Evolutionary conservation across 2,329 filamentous ascomycete species (phyloP).

Genomic region (Malbranchea cinnamomea): DNA sequence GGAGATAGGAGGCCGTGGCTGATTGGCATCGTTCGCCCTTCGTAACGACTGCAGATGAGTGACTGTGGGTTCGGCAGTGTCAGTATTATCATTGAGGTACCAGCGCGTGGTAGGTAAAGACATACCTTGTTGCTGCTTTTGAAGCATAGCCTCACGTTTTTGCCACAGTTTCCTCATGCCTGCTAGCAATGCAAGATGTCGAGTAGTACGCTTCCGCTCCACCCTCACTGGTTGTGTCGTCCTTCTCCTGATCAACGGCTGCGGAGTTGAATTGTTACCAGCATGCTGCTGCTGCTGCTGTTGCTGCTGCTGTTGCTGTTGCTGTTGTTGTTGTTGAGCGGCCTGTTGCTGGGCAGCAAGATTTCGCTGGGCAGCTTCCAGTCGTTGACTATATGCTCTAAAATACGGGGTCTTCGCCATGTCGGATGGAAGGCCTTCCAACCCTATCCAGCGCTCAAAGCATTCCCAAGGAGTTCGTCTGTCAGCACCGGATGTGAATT

Average conservation of each 20-base stretch:
- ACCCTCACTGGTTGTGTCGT: slow-evolving; percentile 68
- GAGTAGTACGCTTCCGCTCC: slow-evolving; percentile 71
- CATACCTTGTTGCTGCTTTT: slow-evolving; percentile 71
- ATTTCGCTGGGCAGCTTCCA: slow-evolving; percentile 48
- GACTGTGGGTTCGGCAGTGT: slow-evolving; percentile 23
- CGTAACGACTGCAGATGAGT: slow-evolving; percentile 63
- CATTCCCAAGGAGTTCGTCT: slow-evolving; percentile 95
- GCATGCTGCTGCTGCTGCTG: slow-evolving; percentile 9
- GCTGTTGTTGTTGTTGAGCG: slow-evolving; percentile 32
- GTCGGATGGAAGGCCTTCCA: slow-evolving; percentile 80
- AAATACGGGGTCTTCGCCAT: slow-evolving; percentile 96
- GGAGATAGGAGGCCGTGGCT: slow-evolving; percentile 45
- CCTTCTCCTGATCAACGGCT: slow-evolving; percentile 47
- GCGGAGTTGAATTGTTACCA: slow-evolving; percentile 35
- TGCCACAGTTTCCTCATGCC: slow-evolving; percentile 91
- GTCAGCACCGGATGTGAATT: slow-evolving; percentile 73
- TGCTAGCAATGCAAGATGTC: slow-evolving; percentile 78
- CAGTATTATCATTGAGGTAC: too few species aligned
- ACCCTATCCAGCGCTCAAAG: slow-evolving; percentile 87
- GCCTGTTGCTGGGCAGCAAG: slow-evolving; percentile 43
- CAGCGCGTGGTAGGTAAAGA: slow-evolving; percentile 4
- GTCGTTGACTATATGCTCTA: slow-evolving; percentile 51
- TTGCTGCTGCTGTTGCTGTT: slow-evolving; percentile 35
- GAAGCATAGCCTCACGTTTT: slow-evolving; percentile 70
- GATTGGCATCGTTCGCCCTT: slow-evolving; percentile 57